These are phyloP conservation scores for Alopecurus myosuroides DNA, from an alignment of 176 grass and related monocot species.

Conservation along the genomic window DNA sequence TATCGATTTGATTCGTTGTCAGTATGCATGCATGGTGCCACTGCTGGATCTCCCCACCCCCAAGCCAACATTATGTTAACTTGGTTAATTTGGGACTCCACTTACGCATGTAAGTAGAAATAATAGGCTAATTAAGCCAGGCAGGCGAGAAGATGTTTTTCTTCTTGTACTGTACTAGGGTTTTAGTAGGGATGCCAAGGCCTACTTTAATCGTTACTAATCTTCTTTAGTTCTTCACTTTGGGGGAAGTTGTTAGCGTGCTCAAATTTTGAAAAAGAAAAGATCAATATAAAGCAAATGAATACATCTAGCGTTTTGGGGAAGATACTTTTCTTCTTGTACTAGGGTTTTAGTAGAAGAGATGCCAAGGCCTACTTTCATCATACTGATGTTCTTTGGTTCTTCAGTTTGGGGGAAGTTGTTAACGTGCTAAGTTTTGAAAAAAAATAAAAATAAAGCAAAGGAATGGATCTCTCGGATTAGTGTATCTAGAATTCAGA, in stretches of 20 bases:
- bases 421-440: constrained; percentile 1
- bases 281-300: neutral
- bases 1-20: neutral
- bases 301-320: too few relatives aligned
- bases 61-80: neutral
- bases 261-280: neutral
- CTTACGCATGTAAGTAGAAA: constrained; percentile 6
- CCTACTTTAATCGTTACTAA: constrained; percentile 7
- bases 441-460: neutral
- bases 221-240: constrained; percentile 19
- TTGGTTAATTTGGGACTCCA: neutral
- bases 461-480: neutral
- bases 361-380: constrained; percentile 10
- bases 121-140: neutral
- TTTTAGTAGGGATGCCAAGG: neutral
- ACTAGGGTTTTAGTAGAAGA: neutral
- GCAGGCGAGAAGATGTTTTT: neutral
- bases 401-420: neutral
- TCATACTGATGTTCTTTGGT: constrained; percentile 23
- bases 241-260: neutral
- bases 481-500: neutral
- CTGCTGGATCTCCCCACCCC: neutral
- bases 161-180: neutral
- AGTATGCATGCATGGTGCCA: neutral
- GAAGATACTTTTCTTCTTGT: constrained; percentile 16